These are phyloP conservation scores for Aureobasidium mangrovei DNA, from an alignment of 2,329 filamentous ascomycete genomes.

Conservation along the genomic window DNA sequence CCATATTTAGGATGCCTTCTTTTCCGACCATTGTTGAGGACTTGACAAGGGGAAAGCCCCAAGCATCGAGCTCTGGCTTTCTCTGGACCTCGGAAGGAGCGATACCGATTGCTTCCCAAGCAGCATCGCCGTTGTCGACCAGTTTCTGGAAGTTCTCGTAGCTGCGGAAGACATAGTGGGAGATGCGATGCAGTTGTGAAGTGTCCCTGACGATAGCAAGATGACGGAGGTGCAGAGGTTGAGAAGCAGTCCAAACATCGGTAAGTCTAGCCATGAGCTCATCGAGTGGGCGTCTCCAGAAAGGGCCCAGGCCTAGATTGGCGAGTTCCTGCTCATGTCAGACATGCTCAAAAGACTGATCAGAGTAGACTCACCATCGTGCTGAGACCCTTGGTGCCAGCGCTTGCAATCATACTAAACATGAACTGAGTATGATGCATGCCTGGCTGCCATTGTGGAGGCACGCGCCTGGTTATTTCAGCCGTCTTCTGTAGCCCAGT, in stretches of 20 bases:
- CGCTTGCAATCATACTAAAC: constrained; percentile 39
- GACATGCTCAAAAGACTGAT: background rate
- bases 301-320: constrained; percentile 34
- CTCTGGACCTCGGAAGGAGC: constrained; percentile 17
- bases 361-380: constrained; percentile 31
- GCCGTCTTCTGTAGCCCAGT: background rate
- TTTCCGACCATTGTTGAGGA: constrained; percentile 29
- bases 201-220: constrained; percentile 49
- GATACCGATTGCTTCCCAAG: constrained; percentile 42
- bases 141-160: constrained; percentile 44
- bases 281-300: constrained; percentile 49
- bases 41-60: constrained; percentile 38
- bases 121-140: constrained; percentile 40
- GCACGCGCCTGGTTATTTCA: constrained; percentile 23
- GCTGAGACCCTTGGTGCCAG: constrained; percentile 42
- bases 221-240: constrained; percentile 49
- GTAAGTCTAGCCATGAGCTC: constrained; percentile 44
- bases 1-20: constrained; percentile 35
- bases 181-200: constrained; percentile 36
- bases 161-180: constrained; percentile 49
- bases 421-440: constrained; percentile 44
- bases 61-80: constrained; percentile 32
- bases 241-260: constrained; percentile 49
- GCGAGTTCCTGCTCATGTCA: constrained; percentile 28
- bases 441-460: constrained; percentile 49